Percentiles rank a stretch among this genome's conserved stretches.
Evolutionary conservation across 176 grass and related monocot species (phyloP).

Genomic region (Bolboschoenus planiculmis): DNA sequence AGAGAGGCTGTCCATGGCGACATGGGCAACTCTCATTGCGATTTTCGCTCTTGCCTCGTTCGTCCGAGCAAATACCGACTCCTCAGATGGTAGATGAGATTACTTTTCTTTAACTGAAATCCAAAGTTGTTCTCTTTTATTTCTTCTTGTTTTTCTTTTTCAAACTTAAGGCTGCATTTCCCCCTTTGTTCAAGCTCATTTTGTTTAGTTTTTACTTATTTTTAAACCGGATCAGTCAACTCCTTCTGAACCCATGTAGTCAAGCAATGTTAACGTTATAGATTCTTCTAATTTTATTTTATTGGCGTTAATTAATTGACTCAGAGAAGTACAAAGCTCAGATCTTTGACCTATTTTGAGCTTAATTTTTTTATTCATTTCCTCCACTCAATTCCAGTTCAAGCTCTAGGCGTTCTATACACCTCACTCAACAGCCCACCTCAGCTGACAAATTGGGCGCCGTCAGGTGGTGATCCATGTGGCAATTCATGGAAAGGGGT

Average conservation of each 20-base stretch:
- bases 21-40: slow-evolving; percentile 13
- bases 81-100: neutral
- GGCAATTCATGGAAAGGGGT: slow-evolving; percentile 77
- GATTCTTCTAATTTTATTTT: slow-evolving; percentile 3
- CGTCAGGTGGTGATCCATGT: slow-evolving; percentile 72
- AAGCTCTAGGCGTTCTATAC: slow-evolving; percentile 58
- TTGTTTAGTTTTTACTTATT: neutral
- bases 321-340: neutral
- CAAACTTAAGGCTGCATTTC: neutral
- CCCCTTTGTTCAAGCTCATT: neutral
- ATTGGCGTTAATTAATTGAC: neutral
- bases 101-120: neutral
- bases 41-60: neutral
- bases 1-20: slow-evolving; percentile 7
- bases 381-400: slow-evolving; percentile 31
- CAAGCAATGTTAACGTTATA: neutral
- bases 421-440: slow-evolving; percentile 61
- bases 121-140: neutral
- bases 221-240: slow-evolving; percentile 12
- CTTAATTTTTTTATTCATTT: neutral
- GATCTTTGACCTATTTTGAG: slow-evolving; percentile 8
- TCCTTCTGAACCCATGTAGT: neutral
- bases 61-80: slow-evolving; percentile 14
- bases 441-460: slow-evolving; percentile 67
- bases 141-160: neutral